Conservation (phyloP, 2,329 filamentous ascomycete genomes). For the Orbilia oligospora region DNA sequence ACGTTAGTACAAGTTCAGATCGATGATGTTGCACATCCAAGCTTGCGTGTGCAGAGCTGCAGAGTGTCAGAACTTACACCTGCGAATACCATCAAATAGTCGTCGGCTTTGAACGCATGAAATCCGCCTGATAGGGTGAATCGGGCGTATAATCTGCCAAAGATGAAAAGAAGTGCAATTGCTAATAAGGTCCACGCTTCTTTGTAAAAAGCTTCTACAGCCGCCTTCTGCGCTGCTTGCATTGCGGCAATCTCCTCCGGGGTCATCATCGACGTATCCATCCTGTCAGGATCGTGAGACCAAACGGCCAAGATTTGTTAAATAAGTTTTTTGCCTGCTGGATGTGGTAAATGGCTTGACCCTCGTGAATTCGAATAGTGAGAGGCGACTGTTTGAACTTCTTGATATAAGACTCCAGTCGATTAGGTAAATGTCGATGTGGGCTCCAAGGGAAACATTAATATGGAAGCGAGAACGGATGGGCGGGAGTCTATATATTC, state of each 20-base stretch:
- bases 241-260: conserved; percentile 58
- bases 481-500: conserved; percentile 60
- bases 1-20: background rate
- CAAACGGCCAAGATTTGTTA: conserved; percentile 13
- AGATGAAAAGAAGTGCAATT: conserved; percentile 71
- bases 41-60: background rate
- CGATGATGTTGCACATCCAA: background rate
- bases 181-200: conserved; percentile 71
- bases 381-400: conserved; percentile 44
- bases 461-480: conserved; percentile 51
- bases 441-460: conserved; percentile 38
- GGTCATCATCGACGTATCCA: conserved; percentile 53
- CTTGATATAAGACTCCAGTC: conserved; percentile 53
- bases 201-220: conserved; percentile 66
- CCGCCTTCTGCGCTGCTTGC: conserved; percentile 47
- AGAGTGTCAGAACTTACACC: conserved; percentile 67
- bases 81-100: conserved; percentile 74
- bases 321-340: conserved; percentile 13
- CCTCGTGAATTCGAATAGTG: conserved; percentile 11
- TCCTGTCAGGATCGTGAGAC: conserved; percentile 28
- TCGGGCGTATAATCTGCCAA: conserved; percentile 71
- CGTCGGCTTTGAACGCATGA: conserved; percentile 72
- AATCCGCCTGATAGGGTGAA: conserved; percentile 69
- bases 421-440: conserved; percentile 51
- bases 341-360: conserved; percentile 26